Conservation (phyloP, 306 rosid species). For the Medicago lupulina region DNA sequence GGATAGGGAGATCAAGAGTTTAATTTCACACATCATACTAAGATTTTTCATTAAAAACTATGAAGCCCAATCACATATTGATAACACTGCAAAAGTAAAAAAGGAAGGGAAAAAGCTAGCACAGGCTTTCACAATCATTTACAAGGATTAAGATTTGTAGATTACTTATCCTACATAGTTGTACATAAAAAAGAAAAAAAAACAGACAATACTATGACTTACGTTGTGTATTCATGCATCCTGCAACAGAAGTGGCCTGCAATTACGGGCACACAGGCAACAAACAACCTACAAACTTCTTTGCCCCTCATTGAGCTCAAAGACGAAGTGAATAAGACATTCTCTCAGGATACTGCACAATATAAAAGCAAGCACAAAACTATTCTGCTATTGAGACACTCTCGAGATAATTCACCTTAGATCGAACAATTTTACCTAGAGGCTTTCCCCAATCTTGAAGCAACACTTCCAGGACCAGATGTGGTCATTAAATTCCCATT, state of each 20-base stretch:
- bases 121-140: slow-evolving; percentile 15
- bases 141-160: slow-evolving; percentile 9
- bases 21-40: not conserved
- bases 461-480: slow-evolving; percentile 60
- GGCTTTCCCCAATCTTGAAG: slow-evolving; percentile 68
- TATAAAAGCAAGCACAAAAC: slow-evolving; percentile 24
- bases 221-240: slow-evolving; percentile 13
- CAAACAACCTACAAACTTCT: not conserved
- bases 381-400: slow-evolving; percentile 24
- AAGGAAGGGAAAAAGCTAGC: not conserved
- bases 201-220: slow-evolving; percentile 25
- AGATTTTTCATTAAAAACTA: not conserved
- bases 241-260: slow-evolving; percentile 16
- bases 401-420: slow-evolving; percentile 28
- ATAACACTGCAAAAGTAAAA: slow-evolving; percentile 4
- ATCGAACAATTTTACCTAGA: slow-evolving; percentile 51
- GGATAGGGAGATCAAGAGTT: not conserved
- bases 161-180: slow-evolving; percentile 13
- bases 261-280: slow-evolving; percentile 13
- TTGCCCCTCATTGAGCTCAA: slow-evolving; percentile 2
- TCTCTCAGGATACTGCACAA: slow-evolving; percentile 35
- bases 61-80: not conserved
- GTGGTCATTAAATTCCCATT: slow-evolving; percentile 82
- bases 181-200: not conserved
- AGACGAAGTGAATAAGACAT: slow-evolving; percentile 19